A percentile compares a stretch with the other conserved stretches of the same genome.
phyloP scores from a whole-genome alignment of 2,329 filamentous ascomycete species.

The Apiospora pterosperma region DNA sequence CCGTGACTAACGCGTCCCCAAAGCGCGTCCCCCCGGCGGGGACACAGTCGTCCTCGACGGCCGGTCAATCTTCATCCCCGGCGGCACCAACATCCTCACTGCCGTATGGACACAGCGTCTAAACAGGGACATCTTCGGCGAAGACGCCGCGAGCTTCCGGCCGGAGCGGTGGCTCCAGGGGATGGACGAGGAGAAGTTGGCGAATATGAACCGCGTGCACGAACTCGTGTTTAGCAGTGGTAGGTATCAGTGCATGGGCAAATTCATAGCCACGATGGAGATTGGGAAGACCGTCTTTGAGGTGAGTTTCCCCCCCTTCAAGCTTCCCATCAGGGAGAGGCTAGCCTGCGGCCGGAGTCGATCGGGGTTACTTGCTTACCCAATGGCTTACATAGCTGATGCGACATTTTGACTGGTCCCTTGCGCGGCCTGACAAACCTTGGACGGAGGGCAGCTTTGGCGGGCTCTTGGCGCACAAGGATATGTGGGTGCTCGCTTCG shows the following conservation, averaged over 20 bases:
- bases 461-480: neutral
- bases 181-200: conserved; percentile 7
- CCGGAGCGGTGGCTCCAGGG: conserved; percentile 9
- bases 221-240: conserved; percentile 36
- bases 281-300: conserved; percentile 36
- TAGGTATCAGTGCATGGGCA: conserved; percentile 34
- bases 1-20: conserved; percentile 4
- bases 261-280: conserved; percentile 36
- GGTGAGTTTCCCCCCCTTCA: conserved; percentile 2
- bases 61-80: conserved; percentile 8
- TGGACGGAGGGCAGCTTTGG: neutral
- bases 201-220: conserved; percentile 24
- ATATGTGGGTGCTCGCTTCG: neutral
- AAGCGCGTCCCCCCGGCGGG: conserved; percentile 9
- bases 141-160: conserved; percentile 10
- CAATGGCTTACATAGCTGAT: conserved; percentile 4
- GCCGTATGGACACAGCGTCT: conserved; percentile 3
- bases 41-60: conserved; percentile 8
- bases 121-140: conserved; percentile 5
- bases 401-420: conserved; percentile 9
- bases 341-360: neutral
- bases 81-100: conserved; percentile 8
- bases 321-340: neutral
- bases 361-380: neutral
- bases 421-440: conserved; percentile 6